phyloP scores from a whole-genome alignment of 2,329 filamentous ascomycete genomes.

The Cercospora canescens region DNA sequence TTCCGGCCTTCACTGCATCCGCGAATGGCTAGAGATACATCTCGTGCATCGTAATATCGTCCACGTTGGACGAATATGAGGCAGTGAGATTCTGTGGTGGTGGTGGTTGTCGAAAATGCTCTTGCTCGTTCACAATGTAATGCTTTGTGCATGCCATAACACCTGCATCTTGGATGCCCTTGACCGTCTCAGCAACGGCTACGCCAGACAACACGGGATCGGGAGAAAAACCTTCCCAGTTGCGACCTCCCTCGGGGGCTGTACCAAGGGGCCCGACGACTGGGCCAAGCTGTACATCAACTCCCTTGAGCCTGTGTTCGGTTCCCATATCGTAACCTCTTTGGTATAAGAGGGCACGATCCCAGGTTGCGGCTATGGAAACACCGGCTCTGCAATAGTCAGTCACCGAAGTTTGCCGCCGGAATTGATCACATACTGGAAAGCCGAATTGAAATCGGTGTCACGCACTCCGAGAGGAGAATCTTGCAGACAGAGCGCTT shows the following conservation, averaged over 20 bases:
- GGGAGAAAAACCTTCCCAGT: constrained; percentile 70
- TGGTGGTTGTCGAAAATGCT: constrained; percentile 54
- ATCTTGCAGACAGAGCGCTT: neutral
- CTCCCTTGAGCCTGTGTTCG: constrained; percentile 34
- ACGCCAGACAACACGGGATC: constrained; percentile 75
- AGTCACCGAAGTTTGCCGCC: constrained; percentile 37
- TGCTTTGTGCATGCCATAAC: constrained; percentile 80
- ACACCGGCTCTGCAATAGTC: constrained; percentile 45
- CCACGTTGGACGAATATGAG: constrained; percentile 56
- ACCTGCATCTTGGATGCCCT: constrained; percentile 64
- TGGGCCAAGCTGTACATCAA: constrained; percentile 32
- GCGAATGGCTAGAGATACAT: constrained; percentile 48
- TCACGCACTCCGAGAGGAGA: constrained; percentile 63
- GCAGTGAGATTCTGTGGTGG: constrained; percentile 6
- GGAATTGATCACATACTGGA: constrained; percentile 42
- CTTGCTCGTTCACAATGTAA: constrained; percentile 70
- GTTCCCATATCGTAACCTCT: constrained; percentile 35
- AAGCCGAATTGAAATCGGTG: constrained; percentile 40
- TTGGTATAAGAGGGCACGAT: constrained; percentile 35
- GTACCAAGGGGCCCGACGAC: constrained; percentile 34
- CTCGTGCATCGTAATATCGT: constrained; percentile 59
- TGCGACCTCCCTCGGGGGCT: constrained; percentile 46
- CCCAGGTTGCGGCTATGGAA: constrained; percentile 47
- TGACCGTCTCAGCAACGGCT: constrained; percentile 69
- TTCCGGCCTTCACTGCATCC: constrained; percentile 52